phyloP scores from a whole-genome alignment of 140 eudicot species.

The Ambrosia hybrid region DNA sequence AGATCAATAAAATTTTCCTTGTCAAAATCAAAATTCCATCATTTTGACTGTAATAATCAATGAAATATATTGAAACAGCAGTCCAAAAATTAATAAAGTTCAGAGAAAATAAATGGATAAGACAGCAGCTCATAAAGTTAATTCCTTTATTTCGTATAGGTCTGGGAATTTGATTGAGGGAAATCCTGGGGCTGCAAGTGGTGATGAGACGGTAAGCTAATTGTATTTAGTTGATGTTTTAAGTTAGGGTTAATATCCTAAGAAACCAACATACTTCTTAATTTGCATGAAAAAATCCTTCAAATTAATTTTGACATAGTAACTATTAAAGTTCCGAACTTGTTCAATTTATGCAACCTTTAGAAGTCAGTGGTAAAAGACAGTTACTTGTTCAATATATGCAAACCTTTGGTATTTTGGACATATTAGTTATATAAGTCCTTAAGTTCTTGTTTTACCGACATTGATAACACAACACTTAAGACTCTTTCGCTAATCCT shows the following conservation, averaged over 20 bases:
- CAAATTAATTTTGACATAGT: not conserved
- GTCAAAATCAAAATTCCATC: not conserved
- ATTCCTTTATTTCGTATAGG: slow-evolving; percentile 39
- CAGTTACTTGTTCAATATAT: not conserved
- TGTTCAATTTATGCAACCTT: not conserved
- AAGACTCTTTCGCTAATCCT: not conserved
- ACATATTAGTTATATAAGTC: not conserved
- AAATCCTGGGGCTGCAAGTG: slow-evolving; percentile 80
- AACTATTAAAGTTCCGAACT: not conserved
- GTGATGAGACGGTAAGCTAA: slow-evolving; percentile 25
- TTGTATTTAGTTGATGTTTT: not conserved
- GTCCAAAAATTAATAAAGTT: not conserved
- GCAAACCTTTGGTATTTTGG: not conserved
- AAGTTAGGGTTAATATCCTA: not conserved
- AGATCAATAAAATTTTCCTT: no score
- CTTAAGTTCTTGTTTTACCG: not conserved
- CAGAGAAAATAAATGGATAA: not conserved
- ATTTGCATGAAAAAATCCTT: not conserved
- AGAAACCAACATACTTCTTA: not conserved
- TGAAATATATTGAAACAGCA: not conserved
- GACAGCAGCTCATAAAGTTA: not conserved
- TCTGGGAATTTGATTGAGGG: slow-evolving; percentile 93
- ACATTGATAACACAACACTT: not conserved
- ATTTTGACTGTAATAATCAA: not conserved
- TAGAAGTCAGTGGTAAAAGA: not conserved